phyloP scores from a whole-genome alignment of 208 protist species.

The Trypanosoma rangeli region DNA sequence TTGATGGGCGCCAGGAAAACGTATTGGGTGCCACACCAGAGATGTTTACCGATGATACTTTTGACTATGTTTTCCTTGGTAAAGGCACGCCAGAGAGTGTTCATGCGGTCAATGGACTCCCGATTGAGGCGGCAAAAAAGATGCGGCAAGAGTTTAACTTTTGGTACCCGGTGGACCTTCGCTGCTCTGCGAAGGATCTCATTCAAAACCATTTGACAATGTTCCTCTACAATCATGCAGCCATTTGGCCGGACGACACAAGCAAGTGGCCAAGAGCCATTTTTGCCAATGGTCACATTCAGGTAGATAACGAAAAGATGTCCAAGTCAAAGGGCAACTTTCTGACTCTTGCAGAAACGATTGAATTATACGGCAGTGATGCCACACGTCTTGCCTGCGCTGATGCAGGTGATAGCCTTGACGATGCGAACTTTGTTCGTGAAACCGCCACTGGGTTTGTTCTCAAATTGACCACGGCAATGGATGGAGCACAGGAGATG shows the following conservation, averaged over 20 bases:
- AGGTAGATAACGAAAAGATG: constrained; percentile 99
- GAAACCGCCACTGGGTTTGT: constrained; percentile 95
- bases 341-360: constrained; percentile 92
- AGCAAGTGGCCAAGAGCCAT: constrained; percentile 91
- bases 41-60: constrained; percentile 94
- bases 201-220: constrained; percentile 99
- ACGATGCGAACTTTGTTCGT: constrained; percentile 99
- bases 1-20: constrained; percentile 59
- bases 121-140: constrained; percentile 63
- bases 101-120: constrained; percentile 54
- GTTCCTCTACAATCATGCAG: constrained; percentile 99
- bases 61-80: constrained; percentile 95
- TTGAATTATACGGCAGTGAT: constrained; percentile 88
- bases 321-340: constrained; percentile 99
- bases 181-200: constrained; percentile 99
- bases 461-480: constrained; percentile 95
- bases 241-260: constrained; percentile 93
- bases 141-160: constrained; percentile 98
- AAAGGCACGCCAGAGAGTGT: constrained; percentile 53
- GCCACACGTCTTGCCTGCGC: constrained; percentile 97
- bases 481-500: constrained; percentile 92
- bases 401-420: constrained; percentile 98
- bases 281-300: constrained; percentile 99
- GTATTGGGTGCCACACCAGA: constrained; percentile 89
- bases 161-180: constrained; percentile 99